Percentiles rank a stretch among this genome's conserved stretches.
Evolutionary conservation across 208 protist species (phyloP).

Genomic region (Trypanosoma cruzi): DNA sequence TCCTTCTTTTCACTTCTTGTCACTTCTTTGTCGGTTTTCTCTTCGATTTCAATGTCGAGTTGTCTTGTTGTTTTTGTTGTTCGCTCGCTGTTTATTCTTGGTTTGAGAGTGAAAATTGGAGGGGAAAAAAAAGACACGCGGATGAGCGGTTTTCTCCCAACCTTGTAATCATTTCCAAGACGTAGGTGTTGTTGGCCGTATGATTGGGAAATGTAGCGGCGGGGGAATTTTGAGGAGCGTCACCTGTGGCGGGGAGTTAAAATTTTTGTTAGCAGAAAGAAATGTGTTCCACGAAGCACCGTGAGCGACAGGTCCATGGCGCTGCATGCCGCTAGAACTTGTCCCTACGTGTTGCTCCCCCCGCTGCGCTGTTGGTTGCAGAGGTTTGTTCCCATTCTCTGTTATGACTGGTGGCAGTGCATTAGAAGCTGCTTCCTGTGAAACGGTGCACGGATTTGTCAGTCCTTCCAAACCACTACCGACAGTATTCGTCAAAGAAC

Average conservation of each 20-base stretch:
- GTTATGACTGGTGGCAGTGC: background rate
- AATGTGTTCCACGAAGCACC: background rate
- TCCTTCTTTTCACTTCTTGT: too few species aligned
- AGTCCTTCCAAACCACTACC: too few species aligned
- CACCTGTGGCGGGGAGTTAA: background rate
- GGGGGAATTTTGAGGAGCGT: constrained; percentile 38
- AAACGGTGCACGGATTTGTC: too few species aligned
- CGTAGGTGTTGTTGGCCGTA: constrained; percentile 23
- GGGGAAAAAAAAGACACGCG: too few species aligned
- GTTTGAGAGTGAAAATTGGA: too few species aligned
- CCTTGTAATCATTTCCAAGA: background rate
- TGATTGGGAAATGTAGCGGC: constrained; percentile 63
- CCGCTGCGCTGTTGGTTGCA: too few species aligned
- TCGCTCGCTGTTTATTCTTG: too few species aligned
- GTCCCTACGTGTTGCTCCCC: background rate
- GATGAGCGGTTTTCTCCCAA: too few species aligned
- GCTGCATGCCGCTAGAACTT: background rate
- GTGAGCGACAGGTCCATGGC: background rate
- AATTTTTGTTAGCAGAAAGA: background rate
- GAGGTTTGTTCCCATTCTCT: background rate
- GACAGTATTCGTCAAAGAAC: too few species aligned
- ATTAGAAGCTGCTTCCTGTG: background rate
- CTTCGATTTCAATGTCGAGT: too few species aligned
- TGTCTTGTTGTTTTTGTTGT: too few species aligned
- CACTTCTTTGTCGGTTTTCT: too few species aligned